Evolutionary conservation across 176 grass and related monocot species (phyloP).

Genomic region (Triticum monococcum): DNA sequence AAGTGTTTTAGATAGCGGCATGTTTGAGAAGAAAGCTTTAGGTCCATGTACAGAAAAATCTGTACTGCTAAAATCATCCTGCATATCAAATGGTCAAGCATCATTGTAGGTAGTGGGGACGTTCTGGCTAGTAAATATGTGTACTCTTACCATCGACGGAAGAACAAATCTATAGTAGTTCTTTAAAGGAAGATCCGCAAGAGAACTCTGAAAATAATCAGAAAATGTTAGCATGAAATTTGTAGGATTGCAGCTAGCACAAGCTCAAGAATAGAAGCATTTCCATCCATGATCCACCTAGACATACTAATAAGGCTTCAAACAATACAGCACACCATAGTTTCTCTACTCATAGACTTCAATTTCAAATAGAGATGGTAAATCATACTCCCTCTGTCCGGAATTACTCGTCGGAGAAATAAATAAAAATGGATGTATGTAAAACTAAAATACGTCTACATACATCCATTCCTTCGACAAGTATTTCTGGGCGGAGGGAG

Average conservation of each 20-base stretch:
- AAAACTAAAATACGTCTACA: no score
- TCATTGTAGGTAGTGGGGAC: constrained; percentile 17
- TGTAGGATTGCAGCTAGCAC: not conserved
- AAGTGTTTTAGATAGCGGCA: constrained; percentile 95
- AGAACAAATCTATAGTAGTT: constrained; percentile 99
- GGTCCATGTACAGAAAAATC: constrained; percentile 89
- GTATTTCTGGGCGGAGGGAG: no score
- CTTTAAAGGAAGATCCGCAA: constrained; percentile 92
- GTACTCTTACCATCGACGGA: constrained; percentile 66
- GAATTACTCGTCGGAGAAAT: no score
- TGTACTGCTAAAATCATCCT: constrained; percentile 86
- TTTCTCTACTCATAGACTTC: not conserved
- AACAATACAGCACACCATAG: not conserved
- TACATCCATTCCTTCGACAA: no score
- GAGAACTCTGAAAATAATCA: constrained; percentile 87
- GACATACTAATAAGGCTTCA: constrained; percentile 6
- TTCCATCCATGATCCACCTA: not conserved
- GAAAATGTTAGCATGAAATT: constrained; percentile 34
- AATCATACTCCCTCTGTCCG: not conserved
- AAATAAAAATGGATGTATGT: no score
- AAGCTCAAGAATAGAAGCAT: constrained; percentile 10
- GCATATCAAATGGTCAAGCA: constrained; percentile 31
- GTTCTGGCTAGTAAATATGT: constrained; percentile 1
- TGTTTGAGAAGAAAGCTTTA: constrained; percentile 97
- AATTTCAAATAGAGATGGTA: constrained; percentile 22